A percentile compares a stretch with the other conserved stretches of the same genome.
Evolutionary conservation across 345 rosid species (phyloP).

Genomic region (Durio zibethinus): DNA sequence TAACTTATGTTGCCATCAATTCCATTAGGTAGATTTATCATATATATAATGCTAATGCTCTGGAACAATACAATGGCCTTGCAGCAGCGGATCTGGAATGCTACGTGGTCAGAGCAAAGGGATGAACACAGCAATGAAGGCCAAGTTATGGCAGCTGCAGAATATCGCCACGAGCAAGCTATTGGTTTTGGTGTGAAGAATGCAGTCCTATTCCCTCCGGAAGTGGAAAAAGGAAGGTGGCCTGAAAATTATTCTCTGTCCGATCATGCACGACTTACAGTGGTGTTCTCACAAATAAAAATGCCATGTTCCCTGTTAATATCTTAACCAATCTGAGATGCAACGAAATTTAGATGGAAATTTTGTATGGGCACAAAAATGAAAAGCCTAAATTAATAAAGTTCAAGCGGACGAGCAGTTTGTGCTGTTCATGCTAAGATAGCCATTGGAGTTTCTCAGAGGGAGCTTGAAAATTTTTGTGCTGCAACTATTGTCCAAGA

Average conservation of each 20-base stretch:
- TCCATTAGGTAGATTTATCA: not conserved
- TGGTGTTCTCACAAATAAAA: conserved; percentile 61
- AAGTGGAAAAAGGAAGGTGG: conserved; percentile 71
- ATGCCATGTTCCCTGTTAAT: conserved; percentile 48
- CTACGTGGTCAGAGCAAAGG: conserved; percentile 46
- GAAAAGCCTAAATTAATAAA: not conserved
- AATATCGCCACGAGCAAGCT: conserved; percentile 46
- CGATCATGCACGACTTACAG: conserved; percentile 76
- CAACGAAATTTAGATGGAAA: not conserved
- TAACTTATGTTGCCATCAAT: not conserved
- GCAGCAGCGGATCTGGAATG: conserved; percentile 83
- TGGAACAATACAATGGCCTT: conserved; percentile 10
- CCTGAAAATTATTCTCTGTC: conserved; percentile 77
- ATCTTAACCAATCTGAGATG: conserved; percentile 22
- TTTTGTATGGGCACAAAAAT: not conserved
- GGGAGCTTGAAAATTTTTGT: not conserved
- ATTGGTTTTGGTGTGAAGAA: conserved; percentile 64
- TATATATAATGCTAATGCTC: conserved; percentile 1
- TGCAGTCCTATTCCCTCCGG: conserved; percentile 72
- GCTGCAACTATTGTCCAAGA: not conserved
- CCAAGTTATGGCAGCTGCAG: conserved; percentile 18
- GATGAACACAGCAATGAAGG: conserved; percentile 28
- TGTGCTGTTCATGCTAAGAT: not conserved
- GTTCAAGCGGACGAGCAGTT: not conserved
- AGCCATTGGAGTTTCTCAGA: not conserved